Evolutionary conservation across 345 rosid species (phyloP), one percentile per base, ranked within the genome.

Genomic region (Eucalyptus paniculata): DNA sequence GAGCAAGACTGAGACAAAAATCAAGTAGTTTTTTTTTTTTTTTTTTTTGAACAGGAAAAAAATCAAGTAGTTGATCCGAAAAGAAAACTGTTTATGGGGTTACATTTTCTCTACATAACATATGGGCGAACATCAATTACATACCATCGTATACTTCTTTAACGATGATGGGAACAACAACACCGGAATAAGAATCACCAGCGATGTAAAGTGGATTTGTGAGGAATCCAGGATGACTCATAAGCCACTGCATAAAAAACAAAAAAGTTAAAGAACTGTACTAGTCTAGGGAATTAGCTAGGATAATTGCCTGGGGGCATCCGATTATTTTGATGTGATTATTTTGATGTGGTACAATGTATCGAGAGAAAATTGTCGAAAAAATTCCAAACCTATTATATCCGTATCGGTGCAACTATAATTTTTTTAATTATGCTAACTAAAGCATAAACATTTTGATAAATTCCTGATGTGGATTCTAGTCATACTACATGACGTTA

Each of bases 171-270:
- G 93, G 93, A 54, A 81, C 90, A 49, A 72, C 87, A 37, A 45
- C 67, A 19, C 93, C 93, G 1, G 93, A 86, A 58, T 91, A 93
- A 7, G 94, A 93, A 44, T 91, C 94, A 11, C 94, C 93, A 6
- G 89, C 45, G 13, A 93, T 50, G 44, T 91, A 93, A 81, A 92
- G 92, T 34, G 87, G 80, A 91, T 91, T 93, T 16, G 19, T n/a
- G 8, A 62, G 90, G 30, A 91, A 92, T 17, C 49, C 53, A 9
- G 92, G 91, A 86, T 93, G 94, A 44, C 23, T 77, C 42, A 51
- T 11, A 6, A 93, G 91, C 94, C 94, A 93, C 94, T 92, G 88
- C 4, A 62, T 40, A 32, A 37, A 21, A 28, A 40, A 83, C 15
- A 67, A 67, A 49, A 49, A 18, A 24, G 54, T 26, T 23, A 37